A percentile compares a stretch with the other conserved stretches of the same genome.
phyloP scores from a whole-genome alignment of 768 basidiomycete species.

The Serendipita sp. region DNA sequence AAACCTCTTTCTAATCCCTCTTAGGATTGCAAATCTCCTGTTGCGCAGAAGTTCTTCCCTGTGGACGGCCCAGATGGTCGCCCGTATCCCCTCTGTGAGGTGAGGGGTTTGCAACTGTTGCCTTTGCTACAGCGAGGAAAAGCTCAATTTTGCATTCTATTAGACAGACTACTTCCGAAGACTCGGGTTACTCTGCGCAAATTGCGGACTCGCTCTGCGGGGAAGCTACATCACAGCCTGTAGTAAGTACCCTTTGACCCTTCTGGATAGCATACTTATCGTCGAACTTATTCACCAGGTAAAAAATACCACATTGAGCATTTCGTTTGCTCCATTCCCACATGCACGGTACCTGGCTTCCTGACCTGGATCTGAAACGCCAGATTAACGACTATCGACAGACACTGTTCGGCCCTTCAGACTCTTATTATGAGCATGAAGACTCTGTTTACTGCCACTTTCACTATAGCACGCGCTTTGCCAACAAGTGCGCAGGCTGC shows the following conservation, averaged over 20 bases:
- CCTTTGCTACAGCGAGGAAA: background rate
- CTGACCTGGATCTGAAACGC: background rate
- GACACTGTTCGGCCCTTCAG: conserved; percentile 90
- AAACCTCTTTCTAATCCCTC: background rate
- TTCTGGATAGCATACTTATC: conserved; percentile 2
- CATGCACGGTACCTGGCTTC: conserved; percentile 17
- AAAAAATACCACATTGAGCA: conserved; percentile 48
- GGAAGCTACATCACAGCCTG: conserved; percentile 99
- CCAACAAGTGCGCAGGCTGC: conserved; percentile 96
- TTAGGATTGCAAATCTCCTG: conserved; percentile 90
- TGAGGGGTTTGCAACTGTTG: background rate
- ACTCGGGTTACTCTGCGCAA: conserved; percentile 88
- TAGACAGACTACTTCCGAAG: conserved; percentile 84
- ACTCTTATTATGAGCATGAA: conserved; percentile 98
- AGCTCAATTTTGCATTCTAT: background rate
- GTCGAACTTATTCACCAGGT: conserved; percentile 12
- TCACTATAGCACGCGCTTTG: conserved; percentile 97
- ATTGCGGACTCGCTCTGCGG: conserved; percentile 83
- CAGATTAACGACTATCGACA: background rate
- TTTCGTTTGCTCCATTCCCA: conserved; percentile 94
- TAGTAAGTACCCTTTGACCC: conserved; percentile 40
- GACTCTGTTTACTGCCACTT: conserved; percentile 98
- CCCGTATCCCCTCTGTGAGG: conserved; percentile 89
- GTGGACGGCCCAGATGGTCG: conserved; percentile 81
- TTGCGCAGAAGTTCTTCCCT: conserved; percentile 97